Base-by-base conservation (phyloP, 1,284 basidiomycete species). In the Vanrija sp. region DNA sequence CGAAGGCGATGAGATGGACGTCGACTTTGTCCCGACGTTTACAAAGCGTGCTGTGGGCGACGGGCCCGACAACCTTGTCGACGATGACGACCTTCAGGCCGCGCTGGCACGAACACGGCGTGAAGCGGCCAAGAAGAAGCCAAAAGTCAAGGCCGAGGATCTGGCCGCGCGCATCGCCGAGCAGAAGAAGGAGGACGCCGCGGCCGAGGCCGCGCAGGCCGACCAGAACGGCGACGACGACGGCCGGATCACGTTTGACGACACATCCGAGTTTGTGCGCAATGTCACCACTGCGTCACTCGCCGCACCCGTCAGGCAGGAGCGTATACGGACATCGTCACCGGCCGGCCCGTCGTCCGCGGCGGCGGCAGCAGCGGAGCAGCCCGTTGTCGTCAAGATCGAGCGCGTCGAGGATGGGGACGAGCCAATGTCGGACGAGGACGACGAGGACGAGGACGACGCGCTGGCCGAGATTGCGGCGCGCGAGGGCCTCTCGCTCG, bases 81-180 rank as follows among this genome's bases (percentile, higher is more conserved):
- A 98, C 78, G 96, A 99, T 73, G 96, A 99, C 75, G 96, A 99
- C 69, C 82, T 99, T 39, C 93, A 97, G 80, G 90, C 90, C 34
- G 91, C 90, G 26, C 81, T 98, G 52, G 88, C 95, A 23, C 84
- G 89, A 18, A 85, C 90, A 55, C 82, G 96, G 56, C 83, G 89
- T 66, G 86, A 86, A 39, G 89, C 89, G 65, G 82, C 91, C 3
- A 86, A 86, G 71, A 90, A 88, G 72, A 76, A 82, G 38, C 87
- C 87, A 69, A 92, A 89, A 69, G 63, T 87, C 40, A 85, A 88
- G 21, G 88, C 91, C 0, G 92, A 96, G 68, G 87, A 93, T 68
- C 79, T 97, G 16, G 93, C 89, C 0, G 81, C 81, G 60, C 86
- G 84, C 75, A 84, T 91, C 67, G 82, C 84, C 9, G 82, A 85